Conservation (phyloP, 306 rosid species). For the Inga leiocalycina region DNA sequence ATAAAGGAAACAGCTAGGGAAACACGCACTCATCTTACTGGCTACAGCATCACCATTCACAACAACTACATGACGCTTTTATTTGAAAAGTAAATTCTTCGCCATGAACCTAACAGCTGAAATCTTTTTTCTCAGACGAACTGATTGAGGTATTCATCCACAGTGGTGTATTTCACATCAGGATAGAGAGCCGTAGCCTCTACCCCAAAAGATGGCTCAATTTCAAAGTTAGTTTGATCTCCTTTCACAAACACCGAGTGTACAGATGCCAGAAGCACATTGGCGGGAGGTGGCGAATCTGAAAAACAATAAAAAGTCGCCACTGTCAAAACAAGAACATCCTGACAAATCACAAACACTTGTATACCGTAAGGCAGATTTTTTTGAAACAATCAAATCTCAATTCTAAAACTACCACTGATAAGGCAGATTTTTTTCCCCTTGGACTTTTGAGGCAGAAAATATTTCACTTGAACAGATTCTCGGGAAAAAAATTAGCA, state of each 20-base stretch:
- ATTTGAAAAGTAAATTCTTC: not conserved
- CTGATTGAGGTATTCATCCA: slow-evolving; percentile 65
- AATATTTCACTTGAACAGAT: no score
- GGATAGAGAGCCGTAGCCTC: slow-evolving; percentile 72
- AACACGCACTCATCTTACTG: not conserved
- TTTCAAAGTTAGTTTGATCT: slow-evolving; percentile 66
- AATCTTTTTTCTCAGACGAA: slow-evolving; percentile 37
- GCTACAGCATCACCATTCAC: not conserved
- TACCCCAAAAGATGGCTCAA: slow-evolving; percentile 64
- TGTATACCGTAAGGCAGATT: no score
- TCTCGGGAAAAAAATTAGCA: no score
- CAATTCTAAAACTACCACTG: not conserved
- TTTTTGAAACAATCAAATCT: not conserved
- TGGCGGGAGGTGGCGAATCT: slow-evolving; percentile 55
- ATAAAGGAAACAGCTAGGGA: not conserved
- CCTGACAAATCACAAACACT: not conserved
- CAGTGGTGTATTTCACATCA: slow-evolving; percentile 67
- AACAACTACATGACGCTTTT: not conserved
- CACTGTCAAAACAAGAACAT: not conserved
- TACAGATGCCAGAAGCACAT: slow-evolving; percentile 36
- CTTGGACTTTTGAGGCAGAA: no score
- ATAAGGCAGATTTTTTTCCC: not conserved
- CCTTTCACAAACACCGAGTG: slow-evolving; percentile 62
- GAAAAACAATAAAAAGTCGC: slow-evolving; percentile 13
- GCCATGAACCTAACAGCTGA: not conserved